Base-by-base conservation (phyloP, 78 protist genomes). In the Dictyostelium citrinum region DNA sequence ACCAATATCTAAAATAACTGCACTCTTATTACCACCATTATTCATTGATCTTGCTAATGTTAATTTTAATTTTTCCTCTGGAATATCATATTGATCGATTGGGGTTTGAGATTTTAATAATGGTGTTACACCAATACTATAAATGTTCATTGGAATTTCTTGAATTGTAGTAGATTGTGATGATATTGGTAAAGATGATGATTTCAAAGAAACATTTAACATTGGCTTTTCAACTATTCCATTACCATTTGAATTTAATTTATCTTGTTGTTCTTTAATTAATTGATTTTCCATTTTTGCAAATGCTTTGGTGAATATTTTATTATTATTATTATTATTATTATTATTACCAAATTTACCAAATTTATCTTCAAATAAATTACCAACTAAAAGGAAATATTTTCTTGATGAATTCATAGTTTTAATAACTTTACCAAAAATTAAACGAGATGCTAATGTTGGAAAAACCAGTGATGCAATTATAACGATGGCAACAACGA, bases 351-450 rank as follows among this genome's bases (percentile, higher is more conserved):
- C 33, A 37, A 16, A 0, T 22, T 24, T 49, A 6, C 61, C 51
- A 1, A 60, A 9, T 16, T 46, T 76, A 0, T 33, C 68, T 49
- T 88, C 93, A 64, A 88, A 37, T 20, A 46, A 67, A 20, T 78
- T 46, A 11, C 93, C 93, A 78, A 88, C 24, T 2, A 75, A 83
- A 31, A 24, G 43, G 24, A 88, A 88, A 43, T 37, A 60, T 0
- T 8, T 9, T 35, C 93, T 33, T 6, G 93, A 46, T 3, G 74
- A 43, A 8, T 67, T 27, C 51, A 88, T 33, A 2, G 93, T 33
- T 43, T 78, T 88, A 6, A 67, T 37, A 2, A 78, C 67, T 60
- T 88, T 88, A 2, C 67, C 55, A 29, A 31, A n/a, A 17, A 78
- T 46, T 17, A 88, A 41, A 5, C 85, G 12, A 2, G 86, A 61